Evolutionary conservation across 768 basidiomycete species (phyloP).

Genomic region (Lentinula sp.): DNA sequence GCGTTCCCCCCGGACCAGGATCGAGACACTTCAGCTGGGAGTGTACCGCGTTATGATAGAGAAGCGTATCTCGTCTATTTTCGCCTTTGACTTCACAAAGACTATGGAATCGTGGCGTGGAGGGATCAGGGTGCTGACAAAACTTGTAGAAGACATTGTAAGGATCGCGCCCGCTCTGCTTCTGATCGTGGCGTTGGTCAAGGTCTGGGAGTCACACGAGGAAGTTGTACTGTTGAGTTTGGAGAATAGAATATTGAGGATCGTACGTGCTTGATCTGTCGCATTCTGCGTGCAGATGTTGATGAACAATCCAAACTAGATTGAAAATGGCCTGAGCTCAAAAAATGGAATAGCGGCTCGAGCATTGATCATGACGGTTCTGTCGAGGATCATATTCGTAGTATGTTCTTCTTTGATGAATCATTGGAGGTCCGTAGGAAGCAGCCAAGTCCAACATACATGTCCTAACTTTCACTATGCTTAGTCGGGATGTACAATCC

Average conservation of each 20-base stretch:
- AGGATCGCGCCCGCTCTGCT: background rate
- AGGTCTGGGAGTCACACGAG: background rate
- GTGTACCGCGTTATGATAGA: background rate
- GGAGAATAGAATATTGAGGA: background rate
- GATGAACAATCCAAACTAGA: background rate
- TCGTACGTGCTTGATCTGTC: background rate
- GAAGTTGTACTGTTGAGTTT: background rate
- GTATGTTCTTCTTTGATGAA: background rate
- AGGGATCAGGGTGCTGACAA: background rate
- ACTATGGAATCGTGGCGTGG: background rate
- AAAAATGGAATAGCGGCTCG: background rate
- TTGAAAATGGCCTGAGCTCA: background rate
- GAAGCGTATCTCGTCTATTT: background rate
- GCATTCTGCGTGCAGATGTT: background rate
- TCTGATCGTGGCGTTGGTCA: background rate
- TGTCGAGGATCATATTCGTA: background rate
- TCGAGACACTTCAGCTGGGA: slow-evolving; percentile 1
- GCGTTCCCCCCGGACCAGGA: background rate
- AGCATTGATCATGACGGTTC: background rate
- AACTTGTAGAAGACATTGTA: background rate
- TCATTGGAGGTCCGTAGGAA: background rate
- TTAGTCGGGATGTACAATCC: background rate
- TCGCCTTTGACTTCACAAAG: background rate
- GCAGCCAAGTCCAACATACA: background rate
- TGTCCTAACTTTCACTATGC: background rate